Base-by-base conservation (phyloP, 768 basidiomycete species). In the Chiua virens region DNA sequence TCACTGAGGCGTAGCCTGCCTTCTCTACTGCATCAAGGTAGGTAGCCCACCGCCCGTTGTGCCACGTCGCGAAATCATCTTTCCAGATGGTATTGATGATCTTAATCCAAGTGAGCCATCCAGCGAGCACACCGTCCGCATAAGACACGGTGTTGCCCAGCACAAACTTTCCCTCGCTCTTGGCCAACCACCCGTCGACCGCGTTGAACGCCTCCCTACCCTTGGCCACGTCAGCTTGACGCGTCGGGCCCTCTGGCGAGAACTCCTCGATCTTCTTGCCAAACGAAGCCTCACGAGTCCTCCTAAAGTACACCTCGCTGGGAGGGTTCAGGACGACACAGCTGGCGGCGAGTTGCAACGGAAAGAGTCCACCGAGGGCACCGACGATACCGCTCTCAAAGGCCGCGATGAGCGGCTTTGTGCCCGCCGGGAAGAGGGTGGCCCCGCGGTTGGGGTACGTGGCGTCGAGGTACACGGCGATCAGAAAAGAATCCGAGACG, bases 381-480 rank as follows among this genome's bases (percentile, higher is more conserved):
- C 23, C 28, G 3, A 51, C 6, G 30, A 69, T 2, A 15, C 52
- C 50, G 6, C 32, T 21, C 47, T 69, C 67, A 56, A 78, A 77
- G 1, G 74, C 74, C 1, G 63, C 63, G 43, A 79, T 68, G 10
- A 81, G 60, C 1, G 71, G 73, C 23, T 63, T 60, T 1, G 69
- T 71, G 17, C 73, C 74, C 4, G 46, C 20, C 0, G 79, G 79
- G 60, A 83, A 71, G 40, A 81, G 60, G 11, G 49, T 52, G 8
- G 68, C 69, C 2, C 70, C 69, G 10, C 14, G 32, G 32, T 34
- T 23, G 5, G 77, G 75, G 54, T 77, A 79, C 0, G 63, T 61
- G 15, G 56, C 64, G 28, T 80, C 79, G 34, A 79, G 75, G 50
- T 80, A 80, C 50, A 68, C 64, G 1, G 76, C 76, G 44, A 79